These are phyloP conservation scores for Plantago coronopus DNA, from an alignment of 305 asterid genomes.

Conservation along the genomic window DNA sequence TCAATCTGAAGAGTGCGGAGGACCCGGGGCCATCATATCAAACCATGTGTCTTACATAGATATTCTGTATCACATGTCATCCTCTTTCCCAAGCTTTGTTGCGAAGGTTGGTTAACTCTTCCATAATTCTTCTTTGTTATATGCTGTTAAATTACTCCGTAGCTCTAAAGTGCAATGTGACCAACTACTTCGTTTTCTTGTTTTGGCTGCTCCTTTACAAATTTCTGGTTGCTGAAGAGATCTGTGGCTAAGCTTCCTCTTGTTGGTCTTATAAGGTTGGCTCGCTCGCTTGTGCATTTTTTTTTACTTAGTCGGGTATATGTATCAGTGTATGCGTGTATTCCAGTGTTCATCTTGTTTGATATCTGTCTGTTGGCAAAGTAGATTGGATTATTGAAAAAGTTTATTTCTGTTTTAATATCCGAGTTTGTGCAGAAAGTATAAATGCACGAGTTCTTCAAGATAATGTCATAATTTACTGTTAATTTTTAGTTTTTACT, in stretches of 20 bases:
- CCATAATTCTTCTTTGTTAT: constrained; percentile 10
- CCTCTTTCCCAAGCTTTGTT: constrained; percentile 88
- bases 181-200: constrained; percentile 25
- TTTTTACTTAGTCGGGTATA: background rate
- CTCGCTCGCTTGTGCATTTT: constrained; percentile 10
- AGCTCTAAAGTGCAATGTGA: constrained; percentile 14
- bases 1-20: constrained; percentile 43
- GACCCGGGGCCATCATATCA: constrained; percentile 79
- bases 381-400: constrained; percentile 6
- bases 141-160: constrained; percentile 13
- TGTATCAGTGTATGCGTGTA: constrained; percentile 1
- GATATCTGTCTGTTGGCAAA: constrained; percentile 1
- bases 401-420: constrained; percentile 12
- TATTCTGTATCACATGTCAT: constrained; percentile 86
- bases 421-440: background rate
- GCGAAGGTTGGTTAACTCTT: constrained; percentile 69
- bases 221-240: constrained; percentile 39
- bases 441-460: no score
- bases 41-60: constrained; percentile 90
- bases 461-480: no score
- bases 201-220: constrained; percentile 20
- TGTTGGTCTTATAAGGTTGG: constrained; percentile 50
- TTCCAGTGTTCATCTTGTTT: constrained; percentile 1
- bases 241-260: constrained; percentile 50
- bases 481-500: no score